Percentiles rank a stretch among this genome's conserved stretches.
phyloP scores from a whole-genome alignment of 2,329 filamentous ascomycete species.

The Albifimbria verrucaria region DNA sequence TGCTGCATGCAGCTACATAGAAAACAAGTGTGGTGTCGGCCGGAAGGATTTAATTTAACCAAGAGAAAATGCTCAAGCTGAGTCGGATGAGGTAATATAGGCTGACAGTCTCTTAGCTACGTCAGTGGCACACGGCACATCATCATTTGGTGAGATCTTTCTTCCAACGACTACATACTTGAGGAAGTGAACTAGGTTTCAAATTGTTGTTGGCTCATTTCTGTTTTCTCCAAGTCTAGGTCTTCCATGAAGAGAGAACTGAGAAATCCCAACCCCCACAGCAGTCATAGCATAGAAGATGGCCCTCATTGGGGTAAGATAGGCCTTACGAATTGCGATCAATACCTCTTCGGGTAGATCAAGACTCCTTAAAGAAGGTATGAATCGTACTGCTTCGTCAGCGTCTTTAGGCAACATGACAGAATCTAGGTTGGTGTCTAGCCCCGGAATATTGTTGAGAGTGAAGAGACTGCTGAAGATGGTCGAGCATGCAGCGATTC shows the following conservation, averaged over 20 bases:
- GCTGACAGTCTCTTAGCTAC: no score
- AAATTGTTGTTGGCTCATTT: neutral
- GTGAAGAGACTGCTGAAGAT: conserved; percentile 8
- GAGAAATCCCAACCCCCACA: neutral
- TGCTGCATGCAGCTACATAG: no score
- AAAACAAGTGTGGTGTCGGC: no score
- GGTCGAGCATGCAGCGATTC: conserved; percentile 5
- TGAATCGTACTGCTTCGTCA: conserved; percentile 6
- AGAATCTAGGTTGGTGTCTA: neutral
- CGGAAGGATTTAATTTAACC: no score
- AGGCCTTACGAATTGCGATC: neutral
- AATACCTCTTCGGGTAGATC: neutral
- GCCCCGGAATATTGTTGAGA: neutral
- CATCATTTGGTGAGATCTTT: no score
- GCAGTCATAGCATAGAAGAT: neutral
- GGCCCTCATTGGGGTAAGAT: neutral
- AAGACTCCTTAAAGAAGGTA: conserved; percentile 1
- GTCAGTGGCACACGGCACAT: no score
- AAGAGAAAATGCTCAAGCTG: no score
- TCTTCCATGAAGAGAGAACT: neutral
- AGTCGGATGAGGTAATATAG: no score
- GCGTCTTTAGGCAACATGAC: conserved; percentile 1
- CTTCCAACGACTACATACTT: no score
- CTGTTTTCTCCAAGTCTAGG: neutral
- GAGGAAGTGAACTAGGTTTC: no score